Percentiles rank a stretch among this genome's conserved stretches.
These are phyloP conservation scores for Candida xiaguanensis DNA, from an alignment of 805 yeast genomes.

Conservation along the genomic window DNA sequence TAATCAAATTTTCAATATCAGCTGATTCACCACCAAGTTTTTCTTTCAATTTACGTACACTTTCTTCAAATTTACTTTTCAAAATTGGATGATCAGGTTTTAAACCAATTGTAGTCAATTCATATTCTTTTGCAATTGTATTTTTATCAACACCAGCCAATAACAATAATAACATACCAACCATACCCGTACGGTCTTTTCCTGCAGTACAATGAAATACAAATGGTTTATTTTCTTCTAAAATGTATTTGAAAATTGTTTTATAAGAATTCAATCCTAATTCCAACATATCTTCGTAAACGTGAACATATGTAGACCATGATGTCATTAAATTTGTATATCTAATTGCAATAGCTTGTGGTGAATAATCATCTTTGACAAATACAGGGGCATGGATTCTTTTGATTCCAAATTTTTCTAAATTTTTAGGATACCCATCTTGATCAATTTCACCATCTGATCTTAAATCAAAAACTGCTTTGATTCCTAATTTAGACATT, in stretches of 20 bases:
- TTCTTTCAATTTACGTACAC: conserved; percentile 26
- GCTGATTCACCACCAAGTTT: conserved; percentile 20
- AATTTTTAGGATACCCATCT: conserved; percentile 38
- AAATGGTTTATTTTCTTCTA: conserved; percentile 49
- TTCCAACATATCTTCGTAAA: conserved; percentile 56
- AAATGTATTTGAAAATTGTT: conserved; percentile 49
- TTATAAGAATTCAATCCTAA: conserved; percentile 47
- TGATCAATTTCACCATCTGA: conserved; percentile 52
- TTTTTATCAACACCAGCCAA: conserved; percentile 63
- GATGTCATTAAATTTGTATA: conserved; percentile 53
- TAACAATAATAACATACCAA: conserved; percentile 63
- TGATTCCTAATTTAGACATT: conserved; percentile 44
- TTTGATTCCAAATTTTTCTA: conserved; percentile 40
- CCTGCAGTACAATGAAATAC: conserved; percentile 83
- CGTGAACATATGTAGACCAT: conserved; percentile 59
- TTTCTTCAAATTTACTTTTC: conserved; percentile 29
- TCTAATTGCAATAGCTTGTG: conserved; percentile 57
- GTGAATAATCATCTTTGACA: conserved; percentile 52
- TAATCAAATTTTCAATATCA: conserved; percentile 20
- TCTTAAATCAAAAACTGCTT: conserved; percentile 63
- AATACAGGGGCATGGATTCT: conserved; percentile 59
- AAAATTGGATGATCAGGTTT: conserved; percentile 44
- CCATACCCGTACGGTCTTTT: conserved; percentile 78
- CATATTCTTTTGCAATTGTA: conserved; percentile 71
- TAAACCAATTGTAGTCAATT: conserved; percentile 65